Evolutionary conservation across 768 basidiomycete species (phyloP), one percentile per base, ranked within the genome.

Genomic region (Chlorophyllum brunneum): DNA sequence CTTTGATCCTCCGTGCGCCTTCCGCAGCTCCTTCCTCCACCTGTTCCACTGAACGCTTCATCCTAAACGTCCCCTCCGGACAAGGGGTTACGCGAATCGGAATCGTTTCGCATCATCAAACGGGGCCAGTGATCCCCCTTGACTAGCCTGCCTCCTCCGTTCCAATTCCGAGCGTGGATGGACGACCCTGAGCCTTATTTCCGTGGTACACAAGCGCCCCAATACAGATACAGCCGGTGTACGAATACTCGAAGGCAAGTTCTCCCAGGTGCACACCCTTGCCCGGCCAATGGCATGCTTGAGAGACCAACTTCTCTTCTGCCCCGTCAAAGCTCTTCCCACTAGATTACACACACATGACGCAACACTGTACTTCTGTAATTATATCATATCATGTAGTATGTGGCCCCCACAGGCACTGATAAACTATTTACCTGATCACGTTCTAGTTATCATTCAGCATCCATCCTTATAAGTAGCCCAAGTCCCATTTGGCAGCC

Each of bases 11-110:
- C 23, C 43, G n/a, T 16, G 39, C 20, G 9, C 36, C 42, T 10
- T 47, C 47, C n/a, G 47, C 26, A 18, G 47, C 26, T 48, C 66
- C 67, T 47, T 66, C 58, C 51, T 68, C 55, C 36, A 65, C 63
- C 48, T 70, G 66, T 39, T 46, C 37, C 54, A 38, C 34, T 59
- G 46, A 51, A 57, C 26, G 62, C 65, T 13, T 74, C 73, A 34
- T 75, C 67, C 76, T 76, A 26, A 70, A 60, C 20, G 65, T 67
- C 80, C 78, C 80, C 16, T 48, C 51, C 18, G 73, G 71, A 59
- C 70, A 70, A 1, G 76, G 75, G 10, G 73, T 54, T 23, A 60
- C 56, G 71, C 73, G 30, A 67, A 56, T 56, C 58, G 63, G 49
- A 75, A 75, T 6, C 64, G 53, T 37, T 56, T 44, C 11, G 57